These are phyloP conservation scores for Biscogniauxia sp. DNA, from an alignment of 2,329 filamentous ascomycete species.

Conservation along the genomic window DNA sequence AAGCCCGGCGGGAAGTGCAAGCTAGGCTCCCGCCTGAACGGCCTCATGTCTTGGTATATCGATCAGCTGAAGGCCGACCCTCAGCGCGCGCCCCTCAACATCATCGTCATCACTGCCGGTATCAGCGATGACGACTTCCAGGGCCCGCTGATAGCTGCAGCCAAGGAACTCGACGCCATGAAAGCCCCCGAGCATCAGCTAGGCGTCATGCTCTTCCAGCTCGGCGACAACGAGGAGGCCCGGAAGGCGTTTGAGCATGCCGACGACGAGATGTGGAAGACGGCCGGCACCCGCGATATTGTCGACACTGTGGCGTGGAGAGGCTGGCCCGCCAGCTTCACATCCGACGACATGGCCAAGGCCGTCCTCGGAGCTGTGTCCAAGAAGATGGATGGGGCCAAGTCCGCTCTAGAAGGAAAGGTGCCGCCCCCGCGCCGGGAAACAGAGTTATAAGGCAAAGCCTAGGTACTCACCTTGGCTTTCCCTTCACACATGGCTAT, in stretches of 20 bases:
- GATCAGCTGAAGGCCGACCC: constrained; percentile 28
- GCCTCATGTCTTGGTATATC: constrained; percentile 28
- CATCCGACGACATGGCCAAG: constrained; percentile 25
- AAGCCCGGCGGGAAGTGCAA: constrained; percentile 29
- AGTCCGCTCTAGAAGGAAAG: constrained; percentile 19
- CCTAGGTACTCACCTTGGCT: not conserved
- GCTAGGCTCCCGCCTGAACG: constrained; percentile 26
- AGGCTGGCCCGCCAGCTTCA: constrained; percentile 22
- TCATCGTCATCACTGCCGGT: constrained; percentile 30
- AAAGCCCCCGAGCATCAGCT: constrained; percentile 40
- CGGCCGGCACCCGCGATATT: constrained; percentile 22
- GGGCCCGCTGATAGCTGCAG: constrained; percentile 15
- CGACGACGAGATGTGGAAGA: constrained; percentile 23
- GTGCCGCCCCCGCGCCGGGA: constrained; percentile 20
- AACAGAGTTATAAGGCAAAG: constrained; percentile 6
- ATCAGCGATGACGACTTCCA: constrained; percentile 22
- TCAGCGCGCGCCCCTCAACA: constrained; percentile 26
- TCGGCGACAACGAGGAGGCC: constrained; percentile 25
- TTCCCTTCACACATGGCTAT: not conserved
- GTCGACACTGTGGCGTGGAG: constrained; percentile 26
- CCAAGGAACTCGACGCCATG: constrained; percentile 19
- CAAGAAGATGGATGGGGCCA: constrained; percentile 26
- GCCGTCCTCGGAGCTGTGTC: constrained; percentile 21
- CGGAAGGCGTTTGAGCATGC: constrained; percentile 22
- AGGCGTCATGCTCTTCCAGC: constrained; percentile 27